Conservation (phyloP, 2,329 filamentous ascomycete species). For the Geosmithia flava region DNA sequence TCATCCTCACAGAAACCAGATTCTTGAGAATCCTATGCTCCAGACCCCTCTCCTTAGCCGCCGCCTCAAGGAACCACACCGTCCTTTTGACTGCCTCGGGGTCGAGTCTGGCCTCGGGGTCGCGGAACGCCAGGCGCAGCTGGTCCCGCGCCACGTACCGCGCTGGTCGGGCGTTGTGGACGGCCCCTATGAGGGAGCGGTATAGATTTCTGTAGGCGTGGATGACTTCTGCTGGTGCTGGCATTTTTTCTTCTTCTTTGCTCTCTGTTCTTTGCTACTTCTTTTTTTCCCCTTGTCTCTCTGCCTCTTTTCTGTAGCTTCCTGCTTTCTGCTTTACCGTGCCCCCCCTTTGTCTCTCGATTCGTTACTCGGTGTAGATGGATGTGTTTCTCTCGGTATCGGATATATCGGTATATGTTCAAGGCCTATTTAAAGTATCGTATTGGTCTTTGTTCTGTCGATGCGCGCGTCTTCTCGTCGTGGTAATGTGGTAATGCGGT, state of each 20-base stretch:
- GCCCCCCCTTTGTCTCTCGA: too few relatives aligned
- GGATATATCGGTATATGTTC: too few relatives aligned
- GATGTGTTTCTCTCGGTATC: too few relatives aligned
- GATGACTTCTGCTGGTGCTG: conserved; percentile 27
- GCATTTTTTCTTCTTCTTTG: conserved; percentile 15
- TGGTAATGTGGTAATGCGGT: too few relatives aligned
- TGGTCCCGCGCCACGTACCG: conserved; percentile 49
- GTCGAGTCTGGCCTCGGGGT: conserved; percentile 20
- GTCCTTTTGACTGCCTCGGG: conserved; percentile 47
- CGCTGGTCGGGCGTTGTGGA: conserved; percentile 59
- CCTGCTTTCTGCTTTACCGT: too few relatives aligned
- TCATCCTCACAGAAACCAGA: conserved; percentile 29
- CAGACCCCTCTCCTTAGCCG: conserved; percentile 48
- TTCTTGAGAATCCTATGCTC: conserved; percentile 66
- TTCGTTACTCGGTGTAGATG: not conserved
- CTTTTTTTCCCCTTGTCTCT: too few relatives aligned
- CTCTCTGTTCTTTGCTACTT: not conserved
- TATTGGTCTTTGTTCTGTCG: too few relatives aligned
- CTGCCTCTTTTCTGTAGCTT: too few relatives aligned
- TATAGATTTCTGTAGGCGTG: conserved; percentile 61
- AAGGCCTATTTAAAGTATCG: too few relatives aligned
- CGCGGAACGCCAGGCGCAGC: conserved; percentile 46
- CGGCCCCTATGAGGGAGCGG: conserved; percentile 52
- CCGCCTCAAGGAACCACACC: conserved; percentile 56
- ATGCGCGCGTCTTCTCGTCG: too few relatives aligned